phyloP scores from a whole-genome alignment of 176 grass and related monocot species.

The Secale cereale region DNA sequence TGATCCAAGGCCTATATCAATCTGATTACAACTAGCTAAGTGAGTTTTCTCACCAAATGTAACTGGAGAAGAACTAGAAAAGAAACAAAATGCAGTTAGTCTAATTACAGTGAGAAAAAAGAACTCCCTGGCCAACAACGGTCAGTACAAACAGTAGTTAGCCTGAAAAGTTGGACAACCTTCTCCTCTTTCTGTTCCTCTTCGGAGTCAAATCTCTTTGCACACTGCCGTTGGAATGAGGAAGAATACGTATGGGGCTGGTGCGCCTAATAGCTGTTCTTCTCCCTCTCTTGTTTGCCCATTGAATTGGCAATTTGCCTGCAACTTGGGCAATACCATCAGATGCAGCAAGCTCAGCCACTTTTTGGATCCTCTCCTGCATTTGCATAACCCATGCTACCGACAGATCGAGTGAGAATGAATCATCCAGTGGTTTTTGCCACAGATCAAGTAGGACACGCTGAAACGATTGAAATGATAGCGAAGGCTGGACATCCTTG shows the following conservation, averaged over 20 bases:
- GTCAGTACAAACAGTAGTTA: not conserved
- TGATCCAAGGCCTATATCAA: constrained; percentile 27
- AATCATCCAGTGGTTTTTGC: constrained; percentile 71
- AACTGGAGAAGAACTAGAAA: not conserved
- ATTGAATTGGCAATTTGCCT: constrained; percentile 65
- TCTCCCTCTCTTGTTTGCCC: constrained; percentile 64
- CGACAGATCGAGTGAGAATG: constrained; percentile 71
- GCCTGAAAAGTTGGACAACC: constrained; percentile 33
- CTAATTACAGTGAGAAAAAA: constrained; percentile 31
- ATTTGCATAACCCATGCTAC: constrained; percentile 77
- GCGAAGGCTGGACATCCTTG: constrained; percentile 36
- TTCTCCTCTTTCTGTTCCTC: constrained; percentile 68
- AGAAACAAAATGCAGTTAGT: not conserved
- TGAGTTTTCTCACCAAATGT: not conserved
- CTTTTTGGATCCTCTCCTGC: constrained; percentile 63
- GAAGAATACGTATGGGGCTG: constrained; percentile 24
- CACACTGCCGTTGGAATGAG: constrained; percentile 17
- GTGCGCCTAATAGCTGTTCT: constrained; percentile 37
- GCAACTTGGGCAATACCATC: constrained; percentile 54
- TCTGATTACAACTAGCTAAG: constrained; percentile 5
- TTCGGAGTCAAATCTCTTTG: constrained; percentile 44
- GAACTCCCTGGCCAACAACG: not conserved
- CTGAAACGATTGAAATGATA: constrained; percentile 73
- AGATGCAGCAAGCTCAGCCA: constrained; percentile 56
- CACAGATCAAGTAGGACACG: constrained; percentile 58